A percentile compares a stretch with the other conserved stretches of the same genome.
These are phyloP conservation scores for Lactuca saligna DNA, from an alignment of 129 eudicot genomes.

Conservation along the genomic window DNA sequence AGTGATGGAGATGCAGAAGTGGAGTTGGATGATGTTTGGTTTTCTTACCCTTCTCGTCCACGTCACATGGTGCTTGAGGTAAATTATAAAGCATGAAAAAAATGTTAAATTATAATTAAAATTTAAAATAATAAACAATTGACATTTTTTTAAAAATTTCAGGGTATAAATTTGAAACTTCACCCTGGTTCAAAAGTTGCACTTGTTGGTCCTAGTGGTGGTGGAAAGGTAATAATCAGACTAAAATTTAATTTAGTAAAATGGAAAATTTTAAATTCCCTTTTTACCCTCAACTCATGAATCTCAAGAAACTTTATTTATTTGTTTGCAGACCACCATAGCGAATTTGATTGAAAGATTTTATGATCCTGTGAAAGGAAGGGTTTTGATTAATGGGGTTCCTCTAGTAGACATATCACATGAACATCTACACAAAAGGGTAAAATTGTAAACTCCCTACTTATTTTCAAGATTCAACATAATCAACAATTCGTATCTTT, in stretches of 20 bases:
- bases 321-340: constrained; percentile 74
- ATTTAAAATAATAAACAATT: neutral
- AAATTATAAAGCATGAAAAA: neutral
- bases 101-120: neutral
- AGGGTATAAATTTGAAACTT: constrained; percentile 84
- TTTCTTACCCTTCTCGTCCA: constrained; percentile 94
- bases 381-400: constrained; percentile 71
- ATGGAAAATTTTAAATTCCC: too few species aligned
- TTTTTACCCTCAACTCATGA: neutral
- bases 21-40: constrained; percentile 90
- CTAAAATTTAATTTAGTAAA: neutral
- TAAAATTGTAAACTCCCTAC: constrained; percentile 25
- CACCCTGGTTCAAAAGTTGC: constrained; percentile 87
- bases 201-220: constrained; percentile 98
- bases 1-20: constrained; percentile 82
- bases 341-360: constrained; percentile 91
- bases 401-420: constrained; percentile 78
- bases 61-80: constrained; percentile 89
- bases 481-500: neutral
- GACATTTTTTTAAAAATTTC: constrained; percentile 17
- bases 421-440: constrained; percentile 83
- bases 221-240: constrained; percentile 70
- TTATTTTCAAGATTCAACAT: constrained; percentile 12
- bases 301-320: constrained; percentile 11
- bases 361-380: constrained; percentile 83